A percentile compares a stretch with the other conserved stretches of the same genome.
phyloP scores from a whole-genome alignment of 306 rosid species.

The Ochetophila trinervis region DNA sequence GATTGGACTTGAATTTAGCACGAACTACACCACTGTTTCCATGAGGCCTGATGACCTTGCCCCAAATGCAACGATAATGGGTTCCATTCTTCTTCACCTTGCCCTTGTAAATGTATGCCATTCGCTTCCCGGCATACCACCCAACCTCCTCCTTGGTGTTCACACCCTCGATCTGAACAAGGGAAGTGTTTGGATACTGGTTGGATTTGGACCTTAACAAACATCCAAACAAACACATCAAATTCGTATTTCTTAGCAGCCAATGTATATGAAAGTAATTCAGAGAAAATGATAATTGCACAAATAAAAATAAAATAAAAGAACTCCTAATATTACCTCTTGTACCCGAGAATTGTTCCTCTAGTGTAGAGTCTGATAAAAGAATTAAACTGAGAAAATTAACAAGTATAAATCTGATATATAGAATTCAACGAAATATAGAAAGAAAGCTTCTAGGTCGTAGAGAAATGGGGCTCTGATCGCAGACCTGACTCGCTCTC shows the following conservation, averaged over 20 bases:
- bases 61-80: conserved; percentile 95
- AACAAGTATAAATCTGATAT: neutral
- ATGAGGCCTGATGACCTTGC: conserved; percentile 82
- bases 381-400: neutral
- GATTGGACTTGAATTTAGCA: conserved; percentile 84
- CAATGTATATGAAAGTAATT: neutral
- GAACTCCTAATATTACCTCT: conserved; percentile 50
- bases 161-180: conserved; percentile 86
- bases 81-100: conserved; percentile 78
- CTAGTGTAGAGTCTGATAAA: conserved; percentile 67
- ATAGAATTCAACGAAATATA: neutral
- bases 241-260: neutral
- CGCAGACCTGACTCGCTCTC: conserved; percentile 76
- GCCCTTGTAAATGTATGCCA: conserved; percentile 92
- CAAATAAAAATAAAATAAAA: neutral
- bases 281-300: neutral
- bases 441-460: neutral
- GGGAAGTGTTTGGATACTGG: conserved; percentile 83
- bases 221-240: neutral
- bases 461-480: neutral
- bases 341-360: conserved; percentile 89
- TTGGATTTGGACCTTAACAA: conserved; percentile 73
- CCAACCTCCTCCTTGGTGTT: conserved; percentile 91
- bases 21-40: conserved; percentile 93
- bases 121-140: conserved; percentile 76